Evolutionary conservation across 805 yeast species (phyloP), one percentile per base, ranked within the genome.

Genomic region (Cyberlindnera japonica): DNA sequence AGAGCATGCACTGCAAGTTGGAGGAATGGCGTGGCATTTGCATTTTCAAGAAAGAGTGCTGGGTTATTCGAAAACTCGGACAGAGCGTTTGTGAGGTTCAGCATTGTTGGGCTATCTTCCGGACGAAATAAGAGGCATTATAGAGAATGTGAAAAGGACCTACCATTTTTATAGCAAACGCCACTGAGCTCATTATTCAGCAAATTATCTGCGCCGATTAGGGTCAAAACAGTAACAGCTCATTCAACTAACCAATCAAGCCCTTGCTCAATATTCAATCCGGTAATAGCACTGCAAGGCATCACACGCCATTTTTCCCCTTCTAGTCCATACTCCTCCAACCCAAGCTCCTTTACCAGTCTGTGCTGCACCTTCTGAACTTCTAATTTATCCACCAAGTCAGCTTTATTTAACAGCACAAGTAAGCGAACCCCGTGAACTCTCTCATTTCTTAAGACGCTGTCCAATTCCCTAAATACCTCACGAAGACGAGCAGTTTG

Each of bases 331-430:
- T 44, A 48, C 9, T 22, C 17, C 22, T 36, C 36, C 14, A 48
- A 37, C 14, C 40, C 40, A 18, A 54, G 41, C 20, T 33, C 36
- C 4, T 35, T 33, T 1, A 50, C 11, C 9, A 53, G 37, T 21
- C 21, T 37, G 8, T 20, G 3, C 23, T 41, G 36, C 2, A 46
- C n/a, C n/a, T 41, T 46, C 1, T 53, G 56, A 13, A 47, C 43
- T 2, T 51, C 54, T 3, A 51, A 58, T 3, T 52, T 59, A 3
- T 53, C 58, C 6, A 77, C 56, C 17, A 79, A 51, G 53, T 90
- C 98, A 22, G 79, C 64, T 57, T 90, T 90, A 64, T 91, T 90
- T 37, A 88, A 68, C 45, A 83, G 63, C 1, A 90, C 68, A 24
- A 83, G 60, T n/a, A 90, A 63, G 17, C 77, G 79, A 12, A 82